phyloP scores from a whole-genome alignment of 352 stramenopile genomes.

The Globisporangium sylvaticum region DNA sequence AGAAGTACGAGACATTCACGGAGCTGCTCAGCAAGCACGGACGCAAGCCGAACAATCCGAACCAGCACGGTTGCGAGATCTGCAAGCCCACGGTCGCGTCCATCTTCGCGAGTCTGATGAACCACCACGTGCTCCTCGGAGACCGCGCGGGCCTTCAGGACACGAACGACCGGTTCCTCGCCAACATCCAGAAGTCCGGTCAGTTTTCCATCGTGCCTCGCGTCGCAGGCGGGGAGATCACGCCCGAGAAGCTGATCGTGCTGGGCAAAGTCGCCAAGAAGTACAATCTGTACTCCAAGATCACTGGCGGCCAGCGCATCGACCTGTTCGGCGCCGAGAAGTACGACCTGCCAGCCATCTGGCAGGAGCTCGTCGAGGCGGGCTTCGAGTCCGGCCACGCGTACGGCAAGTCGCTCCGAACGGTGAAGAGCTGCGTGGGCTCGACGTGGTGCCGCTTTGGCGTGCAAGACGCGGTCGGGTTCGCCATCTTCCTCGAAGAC shows the following conservation, averaged over 20 bases:
- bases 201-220: constrained; percentile 92
- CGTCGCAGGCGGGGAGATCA: constrained; percentile 89
- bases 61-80: constrained; percentile 85
- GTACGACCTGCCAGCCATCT: constrained; percentile 89
- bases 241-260: constrained; percentile 87
- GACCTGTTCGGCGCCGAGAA: constrained; percentile 92
- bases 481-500: constrained; percentile 90
- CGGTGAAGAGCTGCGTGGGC: constrained; percentile 92
- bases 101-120: constrained; percentile 89
- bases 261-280: constrained; percentile 87
- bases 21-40: constrained; percentile 85
- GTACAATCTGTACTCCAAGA: constrained; percentile 91
- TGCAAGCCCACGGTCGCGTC: constrained; percentile 90
- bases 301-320: constrained; percentile 92
- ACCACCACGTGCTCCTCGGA: constrained; percentile 81
- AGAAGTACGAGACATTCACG: constrained; percentile 84
- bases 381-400: constrained; percentile 91
- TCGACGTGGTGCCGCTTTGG: constrained; percentile 91
- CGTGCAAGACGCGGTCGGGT: constrained; percentile 88
- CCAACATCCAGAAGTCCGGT: constrained; percentile 91
- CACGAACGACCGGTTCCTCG: constrained; percentile 91
- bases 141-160: constrained; percentile 83
- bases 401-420: constrained; percentile 91
- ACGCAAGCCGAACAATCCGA: constrained; percentile 33
- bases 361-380: constrained; percentile 86